phyloP scores from a whole-genome alignment of 2,329 filamentous ascomycete genomes.

The Penicillium sp. region DNA sequence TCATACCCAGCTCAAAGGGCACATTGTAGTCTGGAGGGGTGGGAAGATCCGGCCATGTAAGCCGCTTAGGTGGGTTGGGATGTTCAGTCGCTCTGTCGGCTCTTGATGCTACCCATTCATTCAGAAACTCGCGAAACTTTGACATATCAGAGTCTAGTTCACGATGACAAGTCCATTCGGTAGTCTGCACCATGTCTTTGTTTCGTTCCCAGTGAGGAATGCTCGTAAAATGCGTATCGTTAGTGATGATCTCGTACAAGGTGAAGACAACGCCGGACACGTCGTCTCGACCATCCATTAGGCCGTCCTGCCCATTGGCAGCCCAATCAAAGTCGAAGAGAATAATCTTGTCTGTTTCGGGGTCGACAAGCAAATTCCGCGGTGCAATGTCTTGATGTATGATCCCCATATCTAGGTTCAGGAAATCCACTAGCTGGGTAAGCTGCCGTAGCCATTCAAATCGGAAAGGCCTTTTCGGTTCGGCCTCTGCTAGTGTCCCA shows the following conservation, averaged over 20 bases:
- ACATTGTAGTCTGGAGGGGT: conserved; percentile 14
- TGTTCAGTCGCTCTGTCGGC: conserved; percentile 9
- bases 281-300: conserved; percentile 21
- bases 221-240: conserved; percentile 20
- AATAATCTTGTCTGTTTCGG: conserved; percentile 18
- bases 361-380: conserved; percentile 29
- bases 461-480: conserved; percentile 15
- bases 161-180: conserved; percentile 15
- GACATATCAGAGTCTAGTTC: conserved; percentile 19
- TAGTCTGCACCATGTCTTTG: conserved; percentile 20
- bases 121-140: conserved; percentile 17
- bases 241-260: conserved; percentile 26
- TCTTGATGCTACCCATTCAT: conserved; percentile 15
- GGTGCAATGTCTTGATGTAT: conserved; percentile 33
- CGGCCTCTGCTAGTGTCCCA: conserved; percentile 26
- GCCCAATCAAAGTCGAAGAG: conserved; percentile 26
- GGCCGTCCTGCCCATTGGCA: conserved; percentile 14
- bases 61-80: conserved; percentile 13
- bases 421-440: conserved; percentile 22
- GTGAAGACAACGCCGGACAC: conserved; percentile 24
- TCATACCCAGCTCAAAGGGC: conserved; percentile 11
- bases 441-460: conserved; percentile 27
- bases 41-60: conserved; percentile 17
- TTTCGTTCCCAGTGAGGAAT: conserved; percentile 23
- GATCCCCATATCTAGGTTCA: conserved; percentile 25